These are phyloP conservation scores for Calonectria pauciramosa DNA, from an alignment of 2,329 filamentous ascomycete species.

Conservation along the genomic window DNA sequence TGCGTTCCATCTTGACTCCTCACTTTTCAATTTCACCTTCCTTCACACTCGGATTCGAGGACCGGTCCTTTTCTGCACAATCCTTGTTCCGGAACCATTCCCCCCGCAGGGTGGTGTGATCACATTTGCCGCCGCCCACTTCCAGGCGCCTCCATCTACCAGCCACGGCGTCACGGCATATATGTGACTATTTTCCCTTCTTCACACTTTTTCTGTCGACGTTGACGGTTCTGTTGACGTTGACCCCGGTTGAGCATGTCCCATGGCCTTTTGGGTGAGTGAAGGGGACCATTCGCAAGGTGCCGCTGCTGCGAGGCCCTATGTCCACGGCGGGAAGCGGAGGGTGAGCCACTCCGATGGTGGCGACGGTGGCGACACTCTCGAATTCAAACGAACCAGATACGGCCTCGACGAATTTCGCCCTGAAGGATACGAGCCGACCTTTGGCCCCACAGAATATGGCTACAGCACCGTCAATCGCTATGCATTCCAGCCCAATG, in stretches of 20 bases:
- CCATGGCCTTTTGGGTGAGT: conserved; percentile 58
- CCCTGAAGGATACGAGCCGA: conserved; percentile 3
- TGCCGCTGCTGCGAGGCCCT: conserved; percentile 42
- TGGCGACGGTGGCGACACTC: conserved; percentile 45
- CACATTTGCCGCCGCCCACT: conserved; percentile 15
- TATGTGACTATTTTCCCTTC: conserved; percentile 17
- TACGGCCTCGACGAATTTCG: conserved; percentile 23
- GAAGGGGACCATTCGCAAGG: conserved; percentile 49
- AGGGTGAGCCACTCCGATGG: conserved; percentile 53
- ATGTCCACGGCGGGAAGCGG: conserved; percentile 55
- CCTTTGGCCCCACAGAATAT: conserved; percentile 4
- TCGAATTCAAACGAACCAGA: conserved; percentile 42
- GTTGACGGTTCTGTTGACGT: conserved; percentile 33
- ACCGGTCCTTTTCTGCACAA: background rate
- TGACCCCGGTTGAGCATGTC: conserved; percentile 49
- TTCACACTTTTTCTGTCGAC: conserved; percentile 14
- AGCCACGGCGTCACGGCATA: conserved; percentile 20
- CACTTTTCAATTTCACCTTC: background rate
- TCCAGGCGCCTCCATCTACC: background rate
- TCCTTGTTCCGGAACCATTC: background rate
- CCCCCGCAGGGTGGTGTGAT: conserved; percentile 24
- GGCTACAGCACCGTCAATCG: conserved; percentile 26
- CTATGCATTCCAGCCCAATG: conserved; percentile 1
- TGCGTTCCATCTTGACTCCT: conserved; percentile 1
- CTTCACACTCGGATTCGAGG: conserved; percentile 4